phyloP scores from a whole-genome alignment of 768 basidiomycete genomes.

The Leucosporidium scottii region DNA sequence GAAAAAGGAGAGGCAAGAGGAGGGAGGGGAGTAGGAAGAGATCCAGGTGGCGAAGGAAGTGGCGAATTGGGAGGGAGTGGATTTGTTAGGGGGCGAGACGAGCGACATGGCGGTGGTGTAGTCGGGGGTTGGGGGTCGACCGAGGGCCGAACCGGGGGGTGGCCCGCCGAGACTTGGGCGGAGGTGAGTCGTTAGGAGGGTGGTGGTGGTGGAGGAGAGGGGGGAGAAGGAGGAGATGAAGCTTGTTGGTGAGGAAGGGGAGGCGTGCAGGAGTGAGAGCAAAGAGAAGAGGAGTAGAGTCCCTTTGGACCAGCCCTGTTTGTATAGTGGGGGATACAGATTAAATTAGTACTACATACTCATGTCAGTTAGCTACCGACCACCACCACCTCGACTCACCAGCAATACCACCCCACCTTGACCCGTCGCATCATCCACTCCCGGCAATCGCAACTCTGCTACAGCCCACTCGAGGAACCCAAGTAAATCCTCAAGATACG shows the following conservation, averaged over 20 bases:
- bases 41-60: slow-evolving; percentile 24
- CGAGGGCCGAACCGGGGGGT: slow-evolving; percentile 26
- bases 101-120: slow-evolving; percentile 14
- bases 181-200: slow-evolving; percentile 7
- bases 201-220: not conserved
- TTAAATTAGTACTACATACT: not conserved
- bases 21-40: not conserved
- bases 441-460: slow-evolving; percentile 7
- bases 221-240: slow-evolving; percentile 1
- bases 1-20: not conserved
- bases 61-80: slow-evolving; percentile 11
- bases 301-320: slow-evolving; percentile 33
- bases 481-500: slow-evolving; percentile 21
- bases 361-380: no score
- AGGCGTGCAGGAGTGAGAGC: slow-evolving; percentile 11
- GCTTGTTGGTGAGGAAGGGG: not conserved
- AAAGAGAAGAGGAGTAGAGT: slow-evolving; percentile 26
- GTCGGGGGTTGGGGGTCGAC: slow-evolving; percentile 18
- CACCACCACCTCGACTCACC: no score
- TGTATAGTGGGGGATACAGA: no score
- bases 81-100: slow-evolving; percentile 11
- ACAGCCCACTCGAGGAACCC: slow-evolving; percentile 18
- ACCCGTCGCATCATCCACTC: not conserved
- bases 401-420: slow-evolving; percentile 16
- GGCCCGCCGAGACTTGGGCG: slow-evolving; percentile 11